A percentile compares a stretch with the other conserved stretches of the same genome.
These are phyloP conservation scores for Medicago truncatula DNA, from an alignment of 306 rosid species.

Conservation along the genomic window MtrunA17r5.0-ANR NC_053046.1:13747001-13747500, in stretches of 20 bases:
- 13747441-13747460: too few species aligned
- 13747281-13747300: too few species aligned
- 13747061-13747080: background rate
- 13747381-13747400: too few species aligned
- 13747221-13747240: background rate
- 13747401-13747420: too few species aligned
- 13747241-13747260: background rate
- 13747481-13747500: too few species aligned
- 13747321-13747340: too few species aligned
- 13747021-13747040: background rate
- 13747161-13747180: background rate
- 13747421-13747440: too few species aligned
- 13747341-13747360: too few species aligned
- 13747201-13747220: background rate
- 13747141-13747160: background rate
- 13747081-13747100: background rate
- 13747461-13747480: too few species aligned
- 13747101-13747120: background rate
- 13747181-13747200: slow-evolving; percentile 9
- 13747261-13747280: too few species aligned
- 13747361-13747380: too few species aligned
- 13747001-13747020: slow-evolving; percentile 8
- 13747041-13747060: background rate
- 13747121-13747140: background rate
- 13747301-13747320: too few species aligned